Base-by-base conservation (phyloP, 2,329 filamentous ascomycete species). In the Cytospora mali region DNA sequence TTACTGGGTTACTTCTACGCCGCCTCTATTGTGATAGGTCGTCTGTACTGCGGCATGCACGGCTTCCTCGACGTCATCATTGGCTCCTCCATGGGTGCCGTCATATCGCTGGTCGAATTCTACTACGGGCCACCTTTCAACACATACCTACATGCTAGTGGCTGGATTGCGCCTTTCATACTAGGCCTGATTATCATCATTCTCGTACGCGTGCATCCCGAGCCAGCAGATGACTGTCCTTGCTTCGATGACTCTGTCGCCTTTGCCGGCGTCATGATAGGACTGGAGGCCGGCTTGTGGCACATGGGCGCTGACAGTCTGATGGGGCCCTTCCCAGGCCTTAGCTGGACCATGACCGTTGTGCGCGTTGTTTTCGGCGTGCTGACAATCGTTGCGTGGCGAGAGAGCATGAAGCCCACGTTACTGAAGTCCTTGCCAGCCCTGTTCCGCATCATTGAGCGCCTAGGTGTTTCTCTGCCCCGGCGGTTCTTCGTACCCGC, bases 21-120 rank as follows among this genome's bases (percentile, higher is more conserved):
- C 35, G 78, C 86, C 14, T 97, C 94, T 28, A 98, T 99, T 71
- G 85, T 97, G 48, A 80, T 98, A 66, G 95, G 95, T 6, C 88
- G 95, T 23, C 81, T 99, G 39, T 98, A 99, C 79, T 99, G 95
- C 73, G 95, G 95, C 65, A 99, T 99, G 95, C 95, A 99, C 76
- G 95, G 95, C 13, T 97, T 98, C 76, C 81, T 95, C 50, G 95
- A 99, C 75, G 93, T 98, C 27, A 77, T 95, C 16, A 76, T 95
- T 62, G 95, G 95, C 7, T 92, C 89, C 60, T 70, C 87, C 16
- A 82, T 97, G 61, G 95, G 95, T 33, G 89, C 88, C 13, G 76
- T 84, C 57, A 84, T 89, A 66, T 83, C 82, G 27, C 73, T 84
- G 29, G 67, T 85, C 66, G 86, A 89, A 71, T 88, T 86, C 71